Base-by-base conservation (phyloP, 495 filamentous ascomycete species). In the Cercophora newfieldiana region DNA sequence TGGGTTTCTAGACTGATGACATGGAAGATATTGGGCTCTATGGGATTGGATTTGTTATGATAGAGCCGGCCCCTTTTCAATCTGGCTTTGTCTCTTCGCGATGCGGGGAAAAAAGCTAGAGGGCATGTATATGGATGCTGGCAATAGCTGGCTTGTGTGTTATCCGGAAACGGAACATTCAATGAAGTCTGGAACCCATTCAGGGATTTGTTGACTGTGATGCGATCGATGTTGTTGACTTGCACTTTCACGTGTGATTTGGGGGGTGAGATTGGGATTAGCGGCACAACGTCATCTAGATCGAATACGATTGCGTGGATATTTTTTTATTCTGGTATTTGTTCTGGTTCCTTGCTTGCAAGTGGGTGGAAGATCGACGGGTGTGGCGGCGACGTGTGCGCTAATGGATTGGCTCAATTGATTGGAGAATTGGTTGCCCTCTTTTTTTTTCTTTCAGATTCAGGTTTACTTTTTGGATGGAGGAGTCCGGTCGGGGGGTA, bases 101-200 rank as follows among this genome's bases (percentile, higher is more conserved):
- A 44, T 12, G 30, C 30, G 12, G 37, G 18, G 37, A 6, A 14
- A 33, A 6, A 14, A 33, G 5, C 30, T 44, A 16, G 37, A 14
- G 37, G 50, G 50, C 50, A n/a, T 53, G 50, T 53, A 53, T 53
- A 53, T 53, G 50, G 50, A 53, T n/a, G 50, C 50, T 26, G 50
- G 50, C 21, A 18, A 26, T 53, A 2, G 50, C 21, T 26, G 22
- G 24, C 50, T 24, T n/a, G 48, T 6, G 18, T 8, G 10, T 8
- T 44, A 16, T 8, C 37, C 10, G 12, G 37, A 44, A 44, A 44
- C 37, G 37, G 37, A 8, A 6, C 37, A 14, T 16, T 44, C 37
- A 53, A 53, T 26, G 7, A 53, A 44, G 37, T 44, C 37, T 44
- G 37, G 37, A 44, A 44, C 37, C 37, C 12, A 44, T 44, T 14